A percentile compares a stretch with the other conserved stretches of the same genome.
Conservation (phyloP, 805 yeast genomes). For the Candida tibetensis region DNA sequence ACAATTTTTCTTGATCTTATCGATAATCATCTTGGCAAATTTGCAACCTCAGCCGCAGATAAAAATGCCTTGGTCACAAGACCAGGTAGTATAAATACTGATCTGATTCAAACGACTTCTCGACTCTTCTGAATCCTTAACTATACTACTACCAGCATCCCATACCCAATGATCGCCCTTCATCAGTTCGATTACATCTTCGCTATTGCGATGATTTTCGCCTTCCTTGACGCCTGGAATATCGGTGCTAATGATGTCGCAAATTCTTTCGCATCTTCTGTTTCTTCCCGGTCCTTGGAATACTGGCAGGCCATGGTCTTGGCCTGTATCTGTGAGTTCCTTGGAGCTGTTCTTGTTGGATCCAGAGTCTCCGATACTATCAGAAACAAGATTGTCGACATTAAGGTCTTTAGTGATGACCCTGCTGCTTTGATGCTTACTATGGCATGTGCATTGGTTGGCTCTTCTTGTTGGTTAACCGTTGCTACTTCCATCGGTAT, state of each 20-base stretch:
- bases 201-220: slow-evolving; percentile 67
- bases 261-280: slow-evolving; percentile 75
- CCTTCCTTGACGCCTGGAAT: slow-evolving; percentile 75
- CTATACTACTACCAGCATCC: too few relatives aligned
- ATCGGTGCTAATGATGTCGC: slow-evolving; percentile 84
- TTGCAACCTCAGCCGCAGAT: neutral
- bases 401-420: slow-evolving; percentile 44
- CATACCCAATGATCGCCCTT: slow-evolving; percentile 36
- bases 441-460: slow-evolving; percentile 73
- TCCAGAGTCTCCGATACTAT: slow-evolving; percentile 73
- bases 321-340: slow-evolving; percentile 68
- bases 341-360: slow-evolving; percentile 75
- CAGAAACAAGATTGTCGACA: slow-evolving; percentile 59
- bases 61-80: too few relatives aligned
- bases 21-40: neutral
- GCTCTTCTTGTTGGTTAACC: slow-evolving; percentile 68
- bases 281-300: slow-evolving; percentile 64
- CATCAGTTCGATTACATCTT: slow-evolving; percentile 67
- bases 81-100: too few relatives aligned
- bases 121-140: too few relatives aligned
- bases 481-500: slow-evolving; percentile 64
- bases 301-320: slow-evolving; percentile 76
- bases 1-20: neutral
- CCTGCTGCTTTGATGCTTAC: slow-evolving; percentile 74
- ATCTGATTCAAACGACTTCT: too few relatives aligned